Percentiles rank a stretch among this genome's conserved stretches.
These are phyloP conservation scores for Alloteropsis angusta DNA, from an alignment of 202 grass and related monocot genomes.

Conservation along the genomic window DNA sequence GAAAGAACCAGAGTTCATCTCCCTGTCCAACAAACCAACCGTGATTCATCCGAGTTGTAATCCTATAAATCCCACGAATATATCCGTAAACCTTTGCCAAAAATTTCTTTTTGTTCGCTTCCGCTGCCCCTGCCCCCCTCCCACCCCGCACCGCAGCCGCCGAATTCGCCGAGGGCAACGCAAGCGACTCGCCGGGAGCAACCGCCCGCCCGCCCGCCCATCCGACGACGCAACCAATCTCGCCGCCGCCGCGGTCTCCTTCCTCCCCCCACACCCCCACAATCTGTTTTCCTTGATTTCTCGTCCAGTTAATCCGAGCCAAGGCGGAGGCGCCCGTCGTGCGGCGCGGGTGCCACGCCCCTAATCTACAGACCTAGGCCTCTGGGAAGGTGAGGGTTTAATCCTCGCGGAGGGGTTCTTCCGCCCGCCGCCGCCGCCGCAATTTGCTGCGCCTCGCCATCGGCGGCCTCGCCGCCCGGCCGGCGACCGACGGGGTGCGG, in stretches of 20 bases:
- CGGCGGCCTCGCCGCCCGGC: not conserved
- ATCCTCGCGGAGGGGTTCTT: not conserved
- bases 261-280: not conserved
- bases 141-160: slow-evolving; percentile 28
- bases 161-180: slow-evolving; percentile 32
- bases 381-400: slow-evolving; percentile 9
- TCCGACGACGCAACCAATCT: not conserved
- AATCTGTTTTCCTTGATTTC: not conserved
- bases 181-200: not conserved
- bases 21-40: not conserved
- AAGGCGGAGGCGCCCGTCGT: not conserved
- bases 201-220: not conserved
- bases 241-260: not conserved
- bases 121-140: not conserved
- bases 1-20: not conserved
- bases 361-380: slow-evolving; percentile 23
- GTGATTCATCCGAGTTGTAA: not conserved
- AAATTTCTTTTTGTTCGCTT: not conserved
- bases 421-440: slow-evolving; percentile 1
- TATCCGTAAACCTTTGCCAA: not conserved
- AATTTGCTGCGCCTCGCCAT: not conserved
- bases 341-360: not conserved
- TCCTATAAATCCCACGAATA: slow-evolving; percentile 30
- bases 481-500: not conserved
- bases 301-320: not conserved